A percentile compares a stretch with the other conserved stretches of the same genome.
Evolutionary conservation across 768 basidiomycete genomes (phyloP).

Genomic region (Pleurotus tuoliensis): DNA sequence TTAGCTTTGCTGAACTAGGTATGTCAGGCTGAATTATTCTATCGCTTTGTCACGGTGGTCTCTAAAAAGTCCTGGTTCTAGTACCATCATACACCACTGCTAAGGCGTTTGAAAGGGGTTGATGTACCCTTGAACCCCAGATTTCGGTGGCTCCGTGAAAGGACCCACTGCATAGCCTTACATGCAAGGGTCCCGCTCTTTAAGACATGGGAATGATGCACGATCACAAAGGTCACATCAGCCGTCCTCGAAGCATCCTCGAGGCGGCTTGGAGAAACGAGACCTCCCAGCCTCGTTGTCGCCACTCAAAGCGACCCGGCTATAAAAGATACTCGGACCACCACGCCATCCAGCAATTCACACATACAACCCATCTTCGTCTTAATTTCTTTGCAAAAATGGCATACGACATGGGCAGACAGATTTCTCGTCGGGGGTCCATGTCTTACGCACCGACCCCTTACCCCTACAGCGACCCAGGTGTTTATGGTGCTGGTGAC

Average conservation of each 20-base stretch:
- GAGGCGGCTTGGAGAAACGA: conserved; percentile 11
- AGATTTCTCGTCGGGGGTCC: conserved; percentile 11
- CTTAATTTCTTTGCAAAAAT: conserved; percentile 16
- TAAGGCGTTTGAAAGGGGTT: no score
- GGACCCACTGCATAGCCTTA: conserved; percentile 1
- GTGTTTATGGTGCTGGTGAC: conserved; percentile 28
- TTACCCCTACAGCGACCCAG: conserved; percentile 18
- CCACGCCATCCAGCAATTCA: not conserved
- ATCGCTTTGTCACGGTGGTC: no score
- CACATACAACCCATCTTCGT: not conserved
- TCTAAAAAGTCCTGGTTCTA: no score
- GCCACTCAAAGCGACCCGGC: conserved; percentile 1
- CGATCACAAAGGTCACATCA: conserved; percentile 7
- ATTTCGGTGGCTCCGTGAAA: conserved; percentile 1
- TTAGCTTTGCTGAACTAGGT: no score
- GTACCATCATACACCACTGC: no score
- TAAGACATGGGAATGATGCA: conserved; percentile 1
- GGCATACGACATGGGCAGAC: conserved; percentile 36
- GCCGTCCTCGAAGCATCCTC: conserved; percentile 15
- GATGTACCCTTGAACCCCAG: conserved; percentile 3
- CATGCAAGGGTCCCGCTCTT: not conserved
- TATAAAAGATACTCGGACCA: conserved; percentile 6
- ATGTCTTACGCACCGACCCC: conserved; percentile 8
- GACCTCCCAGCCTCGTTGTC: conserved; percentile 12
- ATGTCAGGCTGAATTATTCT: no score